Base-by-base conservation (phyloP, 805 yeast species). In the Ogataea haglerorum region DNA sequence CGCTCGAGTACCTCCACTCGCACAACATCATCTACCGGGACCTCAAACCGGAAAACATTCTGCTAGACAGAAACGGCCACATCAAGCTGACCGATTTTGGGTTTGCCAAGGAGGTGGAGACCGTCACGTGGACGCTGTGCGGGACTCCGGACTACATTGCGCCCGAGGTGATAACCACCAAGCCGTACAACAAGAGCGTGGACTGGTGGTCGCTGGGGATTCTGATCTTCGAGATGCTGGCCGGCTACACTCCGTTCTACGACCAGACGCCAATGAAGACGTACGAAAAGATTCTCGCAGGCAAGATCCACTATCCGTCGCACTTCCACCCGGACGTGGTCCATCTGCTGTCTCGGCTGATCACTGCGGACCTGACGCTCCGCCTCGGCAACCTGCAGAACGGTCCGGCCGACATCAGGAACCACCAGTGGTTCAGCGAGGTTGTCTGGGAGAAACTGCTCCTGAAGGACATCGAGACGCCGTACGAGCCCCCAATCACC, bases 151-250 rank as follows among this genome's bases (percentile, higher is more conserved):
- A 77, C 60, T 77, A 77, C 54, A 77, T 77, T 44, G 82, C 82
- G 2, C 82, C 82, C 5, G 82, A 77, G 55, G 82, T 77, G 15
- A 76, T 77, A 31, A 75, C 82, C 9, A 74, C 80, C 15, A 75
- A 77, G 53, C 81, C 82, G 2, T 77, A 77, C 60, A 77, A 77
- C 57, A 76, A 76, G 54, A 71, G 79, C 5, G 82, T 77, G 21
- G 82, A 77, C 58, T 77, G 82, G 82, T 77, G 82, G 82, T 73
- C 79, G 8, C 68, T 77, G 46, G 82, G 82, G 16, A 75, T 77
- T 19, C 64, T 77, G 43, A 77, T 77, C 37, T 77, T 71, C 50
- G 82, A 77, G 61, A 77, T 77, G 82, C 61, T 77, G 48, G 78
- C 82, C 2, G 82, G 82, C 17, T 75, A 72, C 54, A 77, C 82